Evolutionary conservation across 257 asterid species (phyloP).

Genomic region (Solanum dulcamara): DNA sequence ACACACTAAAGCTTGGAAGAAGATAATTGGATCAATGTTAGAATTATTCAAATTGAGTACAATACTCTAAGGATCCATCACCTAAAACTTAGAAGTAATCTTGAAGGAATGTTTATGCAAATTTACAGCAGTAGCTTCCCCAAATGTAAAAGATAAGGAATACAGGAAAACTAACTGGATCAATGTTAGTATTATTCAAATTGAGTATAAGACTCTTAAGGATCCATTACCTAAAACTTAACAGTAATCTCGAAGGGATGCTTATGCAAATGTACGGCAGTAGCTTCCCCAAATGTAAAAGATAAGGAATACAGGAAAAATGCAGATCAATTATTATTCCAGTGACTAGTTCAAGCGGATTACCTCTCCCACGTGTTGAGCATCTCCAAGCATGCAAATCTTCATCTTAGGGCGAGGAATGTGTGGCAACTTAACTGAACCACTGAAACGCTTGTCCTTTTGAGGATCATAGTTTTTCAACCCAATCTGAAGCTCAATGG

Average conservation of each 20-base stretch:
- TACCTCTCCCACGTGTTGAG: background rate
- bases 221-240: background rate
- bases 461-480: slow-evolving; percentile 1
- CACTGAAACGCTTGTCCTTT: slow-evolving; percentile 1
- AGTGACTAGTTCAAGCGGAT: background rate
- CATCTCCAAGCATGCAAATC: slow-evolving; percentile 1
- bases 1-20: background rate
- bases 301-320: too few species aligned
- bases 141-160: background rate
- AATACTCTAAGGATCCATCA: background rate
- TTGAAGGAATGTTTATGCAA: background rate
- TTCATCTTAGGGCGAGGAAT: slow-evolving; percentile 1
- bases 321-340: background rate
- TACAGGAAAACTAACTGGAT: background rate
- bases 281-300: background rate
- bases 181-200: background rate
- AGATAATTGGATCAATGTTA: background rate
- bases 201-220: background rate
- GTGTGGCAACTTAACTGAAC: slow-evolving; percentile 3
- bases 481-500: slow-evolving; percentile 1
- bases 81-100: background rate
- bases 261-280: background rate
- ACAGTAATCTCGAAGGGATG: background rate
- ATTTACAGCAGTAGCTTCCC: background rate
- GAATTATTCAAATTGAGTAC: background rate